Base-by-base conservation (phyloP, 768 basidiomycete genomes). In the Kwoniella dejecticola region DNA sequence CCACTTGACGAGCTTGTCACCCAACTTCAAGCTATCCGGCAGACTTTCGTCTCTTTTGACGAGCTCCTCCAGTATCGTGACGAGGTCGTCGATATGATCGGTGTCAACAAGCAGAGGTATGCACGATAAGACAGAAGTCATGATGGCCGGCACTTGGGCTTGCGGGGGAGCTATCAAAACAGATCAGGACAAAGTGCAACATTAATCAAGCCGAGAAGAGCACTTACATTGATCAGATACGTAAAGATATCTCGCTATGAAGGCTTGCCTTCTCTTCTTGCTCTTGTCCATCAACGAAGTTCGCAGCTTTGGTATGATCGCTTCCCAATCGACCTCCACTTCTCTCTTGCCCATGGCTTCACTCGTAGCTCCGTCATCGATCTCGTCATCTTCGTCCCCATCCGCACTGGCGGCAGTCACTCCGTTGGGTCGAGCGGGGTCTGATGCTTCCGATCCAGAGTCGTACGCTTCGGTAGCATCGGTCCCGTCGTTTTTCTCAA, bases 1-100 rank as follows among this genome's bases (percentile, higher is more conserved):
- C 90, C 90, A 94, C 42, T 84, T 88, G 33, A 91, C 77, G 15
- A 92, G 83, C 69, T 88, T 84, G 69, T 90, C 71, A 10, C 70
- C 68, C 2, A 89, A 83, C 31, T 87, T 87, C 15, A 86, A 72
- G 8, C 68, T 69, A 23, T 80, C 58, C 7, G 78, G 77, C 10
- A 58, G 50, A 33, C 63, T 61, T 38, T 74, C 70, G 57, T 79
- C 78, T 19, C 70, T 44, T 24, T 44, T 46, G 1, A 74, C 63
- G 8, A 79, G 56, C 1, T 58, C 63, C 30, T 58, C 57, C 1
- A 79, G 62, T n/a, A 71, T 61, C 3, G 29, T 42, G 17, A 74
- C 65, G 23, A 77, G 60, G 11, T 64, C 63, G 17, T 77, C 72
- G 1, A 68, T 63, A 8, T 74, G 68, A 7, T 69, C 58, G 12